Evolutionary conservation across 1,284 basidiomycete species (phyloP).

Genomic region (Papiliotrema fonsecae): DNA sequence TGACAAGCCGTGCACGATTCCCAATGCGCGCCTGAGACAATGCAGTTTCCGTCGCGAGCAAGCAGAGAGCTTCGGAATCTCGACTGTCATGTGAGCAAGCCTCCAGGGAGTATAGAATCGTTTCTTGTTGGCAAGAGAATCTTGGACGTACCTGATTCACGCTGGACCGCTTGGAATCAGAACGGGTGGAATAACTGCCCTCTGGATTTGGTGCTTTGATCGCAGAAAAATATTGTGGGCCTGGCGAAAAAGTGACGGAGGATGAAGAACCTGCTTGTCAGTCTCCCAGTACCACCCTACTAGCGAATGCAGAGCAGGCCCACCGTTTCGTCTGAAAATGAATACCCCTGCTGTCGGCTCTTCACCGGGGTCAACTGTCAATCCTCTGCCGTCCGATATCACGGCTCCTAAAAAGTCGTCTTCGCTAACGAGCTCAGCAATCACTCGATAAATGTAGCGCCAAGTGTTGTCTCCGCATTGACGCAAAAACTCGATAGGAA

Average conservation of each 20-base stretch:
- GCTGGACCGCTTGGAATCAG: slow-evolving; percentile 5
- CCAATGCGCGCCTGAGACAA: slow-evolving; percentile 3
- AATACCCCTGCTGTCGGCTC: not conserved
- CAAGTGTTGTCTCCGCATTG: slow-evolving; percentile 6
- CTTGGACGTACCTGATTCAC: slow-evolving; percentile 3
- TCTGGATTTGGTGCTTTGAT: slow-evolving; percentile 4
- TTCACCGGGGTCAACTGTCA: not conserved
- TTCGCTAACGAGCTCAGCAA: not conserved
- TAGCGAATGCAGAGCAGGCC: not conserved
- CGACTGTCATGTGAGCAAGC: not conserved
- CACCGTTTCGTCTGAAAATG: not conserved
- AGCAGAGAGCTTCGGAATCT: not conserved
- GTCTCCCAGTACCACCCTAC: not conserved
- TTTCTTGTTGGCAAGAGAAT: not conserved
- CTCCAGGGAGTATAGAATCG: not conserved
- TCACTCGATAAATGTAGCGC: not conserved
- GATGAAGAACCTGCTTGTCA: not conserved
- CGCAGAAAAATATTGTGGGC: not conserved
- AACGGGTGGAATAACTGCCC: slow-evolving; percentile 6
- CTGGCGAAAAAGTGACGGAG: not conserved
- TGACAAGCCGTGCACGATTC: slow-evolving; percentile 6
- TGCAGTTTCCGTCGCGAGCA: not conserved
- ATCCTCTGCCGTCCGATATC: too few species aligned
- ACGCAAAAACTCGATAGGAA: slow-evolving; percentile 4
- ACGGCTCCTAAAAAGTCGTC: too few species aligned